Base-by-base conservation (phyloP, 768 basidiomycete genomes). In the Russula emetica region DNA sequence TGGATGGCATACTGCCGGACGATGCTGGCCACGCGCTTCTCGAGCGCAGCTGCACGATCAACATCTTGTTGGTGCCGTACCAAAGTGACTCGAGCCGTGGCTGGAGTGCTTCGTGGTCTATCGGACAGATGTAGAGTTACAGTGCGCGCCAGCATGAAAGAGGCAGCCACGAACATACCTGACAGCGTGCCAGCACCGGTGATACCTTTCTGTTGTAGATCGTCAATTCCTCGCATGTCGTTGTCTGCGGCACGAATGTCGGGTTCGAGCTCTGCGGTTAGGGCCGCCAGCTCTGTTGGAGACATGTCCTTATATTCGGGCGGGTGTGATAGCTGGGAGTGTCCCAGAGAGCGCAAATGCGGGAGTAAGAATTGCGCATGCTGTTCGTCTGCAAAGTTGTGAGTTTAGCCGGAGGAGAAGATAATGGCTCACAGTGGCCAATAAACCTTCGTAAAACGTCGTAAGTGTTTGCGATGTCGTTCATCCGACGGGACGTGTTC, bases 211-310 rank as follows among this genome's bases (percentile, higher is more conserved):
- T 81, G 80, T 69, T 88, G 85, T 52, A 92, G 74, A 16, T 78
- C 73, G 62, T 86, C 85, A 36, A 94, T 89, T 71, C 92, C 91
- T 42, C 81, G 82, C 80, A 92, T 83, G 68, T 92, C 90, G 9
- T 87, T 82, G 69, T 93, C 92, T 11, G 90, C 91, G 36, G 85
- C 82, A 34, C 91, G 89, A 56, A 93, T 84, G 57, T 94, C 92
- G 5, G 85, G 82, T 67, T 92, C 92, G 85, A 93, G 88, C 70
- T 94, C 91, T 0, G 80, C 74, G 11, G 92, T 74, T 60, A 89
- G 79, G 0, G 86, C 85, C 45, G 89, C 87, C 9, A 92, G 76
- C 69, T 89, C 89, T 61, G 82, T 81, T 0, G 83, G 70, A 0
- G 86, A 79, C 84, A 92, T 85, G 42, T 79, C 79, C 58, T 83